These are phyloP conservation scores for Gypsophila paniculata DNA, from an alignment of 179 eudicot genomes.

Conservation along the genomic window DNA sequence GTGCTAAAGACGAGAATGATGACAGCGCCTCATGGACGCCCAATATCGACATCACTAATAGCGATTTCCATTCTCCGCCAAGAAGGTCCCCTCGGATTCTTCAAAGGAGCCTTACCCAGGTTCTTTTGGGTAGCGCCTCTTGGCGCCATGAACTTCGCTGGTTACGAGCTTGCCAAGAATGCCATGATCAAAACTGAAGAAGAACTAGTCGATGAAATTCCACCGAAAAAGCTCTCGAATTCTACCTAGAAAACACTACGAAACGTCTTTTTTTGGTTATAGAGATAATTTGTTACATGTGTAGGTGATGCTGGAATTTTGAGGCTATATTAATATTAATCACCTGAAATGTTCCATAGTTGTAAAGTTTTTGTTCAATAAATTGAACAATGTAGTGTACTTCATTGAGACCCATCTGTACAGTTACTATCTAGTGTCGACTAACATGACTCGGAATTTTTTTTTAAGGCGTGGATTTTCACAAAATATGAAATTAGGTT, in stretches of 20 bases:
- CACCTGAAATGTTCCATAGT: too few species aligned
- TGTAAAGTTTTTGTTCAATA: too few species aligned
- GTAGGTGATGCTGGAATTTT: constrained; percentile 4
- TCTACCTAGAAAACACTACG: background rate
- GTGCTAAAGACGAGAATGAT: constrained; percentile 87
- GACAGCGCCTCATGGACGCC: constrained; percentile 78
- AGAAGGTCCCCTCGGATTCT: constrained; percentile 86
- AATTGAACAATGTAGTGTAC: too few species aligned
- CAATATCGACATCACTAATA: constrained; percentile 46
- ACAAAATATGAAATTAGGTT: too few species aligned
- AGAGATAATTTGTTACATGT: background rate
- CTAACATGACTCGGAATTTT: too few species aligned
- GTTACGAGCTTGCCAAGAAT: constrained; percentile 85
- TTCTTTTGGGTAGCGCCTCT: constrained; percentile 96
- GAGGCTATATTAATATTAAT: too few species aligned
- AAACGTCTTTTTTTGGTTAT: background rate
- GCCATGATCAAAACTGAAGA: constrained; percentile 71
- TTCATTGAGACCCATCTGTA: too few species aligned
- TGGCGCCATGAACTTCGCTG: constrained; percentile 98
- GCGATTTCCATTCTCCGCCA: constrained; percentile 67
- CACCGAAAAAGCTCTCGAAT: constrained; percentile 30
- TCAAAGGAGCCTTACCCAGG: constrained; percentile 88
- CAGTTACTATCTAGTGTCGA: too few species aligned
- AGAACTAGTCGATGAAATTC: constrained; percentile 33
- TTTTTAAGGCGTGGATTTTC: too few species aligned